phyloP scores from a whole-genome alignment of 1,284 basidiomycete genomes.

The Fistulinella cinereoalba region DNA sequence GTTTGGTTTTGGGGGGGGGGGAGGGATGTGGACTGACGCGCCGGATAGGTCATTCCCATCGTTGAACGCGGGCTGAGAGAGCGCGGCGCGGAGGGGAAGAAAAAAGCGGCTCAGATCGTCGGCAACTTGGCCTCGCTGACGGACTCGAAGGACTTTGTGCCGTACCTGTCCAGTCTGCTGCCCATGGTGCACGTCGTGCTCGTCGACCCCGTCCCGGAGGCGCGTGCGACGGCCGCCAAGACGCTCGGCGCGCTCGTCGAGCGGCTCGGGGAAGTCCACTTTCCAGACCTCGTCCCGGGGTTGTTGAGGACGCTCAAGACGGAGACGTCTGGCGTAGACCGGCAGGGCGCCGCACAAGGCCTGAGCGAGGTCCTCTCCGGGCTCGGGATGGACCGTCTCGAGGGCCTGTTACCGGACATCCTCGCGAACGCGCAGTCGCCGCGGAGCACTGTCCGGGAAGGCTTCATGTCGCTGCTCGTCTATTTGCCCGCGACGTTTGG shows the following conservation, averaged over 20 bases:
- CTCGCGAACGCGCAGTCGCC: slow-evolving; percentile 90
- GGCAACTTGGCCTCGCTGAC: slow-evolving; percentile 95
- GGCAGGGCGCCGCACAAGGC: slow-evolving; percentile 97
- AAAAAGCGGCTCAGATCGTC: slow-evolving; percentile 95
- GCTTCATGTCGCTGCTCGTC: slow-evolving; percentile 97
- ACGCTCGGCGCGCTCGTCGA: slow-evolving; percentile 97
- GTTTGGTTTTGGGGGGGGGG: not conserved
- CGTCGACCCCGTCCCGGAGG: slow-evolving; percentile 95
- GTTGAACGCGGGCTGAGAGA: slow-evolving; percentile 92
- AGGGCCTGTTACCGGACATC: slow-evolving; percentile 92
- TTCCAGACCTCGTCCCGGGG: slow-evolving; percentile 93
- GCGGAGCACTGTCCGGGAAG: slow-evolving; percentile 91
- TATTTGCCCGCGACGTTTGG: slow-evolving; percentile 97
- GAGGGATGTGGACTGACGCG: not conserved
- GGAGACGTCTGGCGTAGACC: slow-evolving; percentile 93
- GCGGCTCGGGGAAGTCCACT: slow-evolving; percentile 91
- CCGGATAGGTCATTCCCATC: slow-evolving; percentile 83
- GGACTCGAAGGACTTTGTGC: slow-evolving; percentile 95
- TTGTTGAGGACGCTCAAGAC: slow-evolving; percentile 89
- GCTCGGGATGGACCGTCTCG: slow-evolving; percentile 95
- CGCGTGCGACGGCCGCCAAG: slow-evolving; percentile 95
- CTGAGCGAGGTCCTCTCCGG: slow-evolving; percentile 95
- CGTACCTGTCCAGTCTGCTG: slow-evolving; percentile 85
- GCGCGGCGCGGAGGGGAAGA: slow-evolving; percentile 90
- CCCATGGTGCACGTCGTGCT: slow-evolving; percentile 92